Conservation (phyloP, 306 rosid genomes). For the Abrus pulchellus region DNA sequence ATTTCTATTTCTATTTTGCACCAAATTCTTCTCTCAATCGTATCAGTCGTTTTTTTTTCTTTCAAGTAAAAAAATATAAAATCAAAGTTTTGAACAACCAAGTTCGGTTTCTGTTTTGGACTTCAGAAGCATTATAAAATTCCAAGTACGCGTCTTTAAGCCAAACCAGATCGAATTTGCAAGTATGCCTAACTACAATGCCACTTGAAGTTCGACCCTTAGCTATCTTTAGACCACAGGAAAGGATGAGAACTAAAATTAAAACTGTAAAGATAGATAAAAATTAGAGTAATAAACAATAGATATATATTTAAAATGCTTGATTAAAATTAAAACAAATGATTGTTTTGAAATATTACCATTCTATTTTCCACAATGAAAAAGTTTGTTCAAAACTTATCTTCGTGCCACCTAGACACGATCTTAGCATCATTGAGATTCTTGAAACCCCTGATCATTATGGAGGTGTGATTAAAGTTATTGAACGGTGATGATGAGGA, state of each 20-base stretch:
- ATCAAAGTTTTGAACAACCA: constrained; percentile 21
- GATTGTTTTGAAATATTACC: not conserved
- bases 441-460: constrained; percentile 35
- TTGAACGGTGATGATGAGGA: constrained; percentile 56
- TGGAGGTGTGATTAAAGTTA: constrained; percentile 43
- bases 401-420: not conserved
- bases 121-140: constrained; percentile 42
- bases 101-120: constrained; percentile 33
- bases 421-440: not conserved
- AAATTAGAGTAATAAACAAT: too few relatives aligned
- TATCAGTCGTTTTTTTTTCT: not conserved
- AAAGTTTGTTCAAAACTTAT: not conserved
- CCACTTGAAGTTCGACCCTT: constrained; percentile 29
- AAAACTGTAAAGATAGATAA: not conserved
- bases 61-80: not conserved
- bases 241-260: not conserved
- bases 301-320: too few relatives aligned
- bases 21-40: constrained; percentile 25
- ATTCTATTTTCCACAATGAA: not conserved
- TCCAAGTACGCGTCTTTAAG: constrained; percentile 50
- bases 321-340: too few relatives aligned
- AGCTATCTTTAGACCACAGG: constrained; percentile 26
- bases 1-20: constrained; percentile 33
- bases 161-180: constrained; percentile 33
- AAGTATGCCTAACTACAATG: constrained; percentile 1